Base-by-base conservation (phyloP, 2,329 filamentous ascomycete species). In the Phoma sp. region DNA sequence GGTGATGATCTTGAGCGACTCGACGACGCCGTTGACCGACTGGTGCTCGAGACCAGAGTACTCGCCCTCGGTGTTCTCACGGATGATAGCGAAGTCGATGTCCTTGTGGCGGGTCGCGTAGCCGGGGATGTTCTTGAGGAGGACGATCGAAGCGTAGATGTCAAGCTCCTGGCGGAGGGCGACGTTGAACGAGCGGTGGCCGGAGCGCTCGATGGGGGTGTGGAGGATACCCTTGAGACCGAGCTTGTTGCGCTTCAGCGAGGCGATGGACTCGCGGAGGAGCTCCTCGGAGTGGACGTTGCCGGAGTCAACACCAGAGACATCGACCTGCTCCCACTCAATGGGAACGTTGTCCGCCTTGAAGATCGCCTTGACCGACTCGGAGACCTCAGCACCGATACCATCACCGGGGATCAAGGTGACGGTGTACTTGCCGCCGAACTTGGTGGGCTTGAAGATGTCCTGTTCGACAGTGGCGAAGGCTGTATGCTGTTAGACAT, bases 1-100 rank as follows among this genome's bases (percentile, higher is more conserved):
- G 67, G 95, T 99, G 82, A 99, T 98, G 82, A 99, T 98, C 87
- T 99, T 99, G 79, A 99, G 90, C 45, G 93, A 97, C 84, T 99
- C 95, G 69, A 99, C 95, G 69, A 99, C 95, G 68, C 95, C 95
- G 65, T 85, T 85, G 47, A 99, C 95, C 61, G 91, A 96, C 84
- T 98, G 93, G 83, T 99, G 95, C 86, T 99, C 95, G 60, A 99
- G 88, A 59, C 95, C 95, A 64, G 92, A 97, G 86, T 99, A 99
- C 84, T 99, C 95, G 75, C 95, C 95, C 86, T 99, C 95, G 75
- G 95, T 99, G 85, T 99, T 99, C 85, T 99, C 95, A 81, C 95
- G 95, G 81, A 99, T 97, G 80, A 99, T 97, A 87, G 93, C 96
- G 68, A 98, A 87, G 78, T 99, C 95, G 77, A 99, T 91, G 79